These are phyloP conservation scores for Tillandsia leiboldiana DNA, from an alignment of 176 grass and related monocot genomes.

Conservation along the genomic window DNA sequence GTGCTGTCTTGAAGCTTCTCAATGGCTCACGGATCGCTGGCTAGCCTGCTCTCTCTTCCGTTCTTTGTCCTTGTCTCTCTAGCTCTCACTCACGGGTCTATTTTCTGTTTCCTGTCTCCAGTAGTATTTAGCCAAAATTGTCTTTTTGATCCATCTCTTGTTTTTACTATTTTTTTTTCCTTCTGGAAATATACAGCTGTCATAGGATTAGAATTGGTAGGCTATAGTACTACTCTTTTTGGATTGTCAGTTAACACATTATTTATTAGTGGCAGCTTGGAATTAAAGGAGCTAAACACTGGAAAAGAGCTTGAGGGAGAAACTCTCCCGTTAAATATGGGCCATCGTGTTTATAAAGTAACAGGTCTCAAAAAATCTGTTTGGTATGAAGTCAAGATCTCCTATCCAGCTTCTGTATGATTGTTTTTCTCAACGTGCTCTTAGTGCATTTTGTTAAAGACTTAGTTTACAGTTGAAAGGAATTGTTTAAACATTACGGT, in stretches of 20 bases:
- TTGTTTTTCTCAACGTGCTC: slow-evolving; percentile 19
- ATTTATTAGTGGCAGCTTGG: slow-evolving; percentile 23
- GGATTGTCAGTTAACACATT: neutral
- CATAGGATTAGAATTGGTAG: no score
- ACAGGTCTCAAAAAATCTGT: slow-evolving; percentile 29
- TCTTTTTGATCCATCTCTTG: neutral
- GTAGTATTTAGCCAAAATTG: neutral
- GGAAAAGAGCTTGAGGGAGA: slow-evolving; percentile 49
- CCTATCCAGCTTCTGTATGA: slow-evolving; percentile 80
- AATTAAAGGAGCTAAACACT: slow-evolving; percentile 36
- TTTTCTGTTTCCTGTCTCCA: neutral
- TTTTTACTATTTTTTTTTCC: neutral
- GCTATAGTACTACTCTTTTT: neutral
- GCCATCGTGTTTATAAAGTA: slow-evolving; percentile 46
- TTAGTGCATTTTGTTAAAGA: neutral
- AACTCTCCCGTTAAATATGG: slow-evolving; percentile 42
- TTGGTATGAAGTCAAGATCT: slow-evolving; percentile 98
- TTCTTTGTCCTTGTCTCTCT: neutral
- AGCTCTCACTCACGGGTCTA: neutral
- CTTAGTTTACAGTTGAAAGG: neutral
- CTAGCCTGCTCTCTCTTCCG: neutral
- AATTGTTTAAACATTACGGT: neutral
- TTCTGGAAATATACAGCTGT: no score
- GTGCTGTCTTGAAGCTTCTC: neutral
- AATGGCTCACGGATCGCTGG: neutral